A percentile compares a stretch with the other conserved stretches of the same genome.
Evolutionary conservation across 306 rosid genomes (phyloP).

Genomic region (Ziziphus jujuba): DNA sequence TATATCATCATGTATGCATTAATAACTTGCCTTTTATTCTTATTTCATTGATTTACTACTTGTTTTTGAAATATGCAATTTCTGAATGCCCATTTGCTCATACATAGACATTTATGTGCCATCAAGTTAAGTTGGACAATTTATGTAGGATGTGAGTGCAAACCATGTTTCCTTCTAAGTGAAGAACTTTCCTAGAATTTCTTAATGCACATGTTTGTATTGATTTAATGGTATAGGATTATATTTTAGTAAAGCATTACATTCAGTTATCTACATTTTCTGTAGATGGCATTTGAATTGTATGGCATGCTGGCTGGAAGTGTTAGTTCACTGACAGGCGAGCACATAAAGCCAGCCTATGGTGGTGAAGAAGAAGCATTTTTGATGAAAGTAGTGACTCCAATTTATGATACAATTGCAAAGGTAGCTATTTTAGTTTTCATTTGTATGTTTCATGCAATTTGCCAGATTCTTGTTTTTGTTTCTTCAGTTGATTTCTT

Average conservation of each 20-base stretch:
- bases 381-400: slow-evolving; percentile 76
- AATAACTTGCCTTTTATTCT: background rate
- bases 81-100: background rate
- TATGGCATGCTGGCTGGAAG: slow-evolving; percentile 88
- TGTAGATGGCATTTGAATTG: slow-evolving; percentile 95
- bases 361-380: slow-evolving; percentile 86
- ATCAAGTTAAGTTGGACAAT: no score
- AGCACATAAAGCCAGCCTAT: slow-evolving; percentile 86
- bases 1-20: slow-evolving; percentile 87
- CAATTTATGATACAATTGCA: slow-evolving; percentile 78
- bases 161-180: no score
- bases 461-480: slow-evolving; percentile 10
- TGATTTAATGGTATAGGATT: background rate
- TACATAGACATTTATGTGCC: no score
- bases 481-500: slow-evolving; percentile 14
- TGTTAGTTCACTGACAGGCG: slow-evolving; percentile 89
- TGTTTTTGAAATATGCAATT: no score
- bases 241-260: background rate
- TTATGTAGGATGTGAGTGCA: no score
- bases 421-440: slow-evolving; percentile 42
- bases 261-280: background rate
- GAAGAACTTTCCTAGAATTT: no score
- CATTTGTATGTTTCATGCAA: slow-evolving; percentile 12
- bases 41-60: background rate
- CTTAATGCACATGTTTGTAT: background rate